Evolutionary conservation across 176 grass and related monocot genomes (phyloP), one percentile per base, ranked within the genome.

Genomic region (Avena insularis): DNA sequence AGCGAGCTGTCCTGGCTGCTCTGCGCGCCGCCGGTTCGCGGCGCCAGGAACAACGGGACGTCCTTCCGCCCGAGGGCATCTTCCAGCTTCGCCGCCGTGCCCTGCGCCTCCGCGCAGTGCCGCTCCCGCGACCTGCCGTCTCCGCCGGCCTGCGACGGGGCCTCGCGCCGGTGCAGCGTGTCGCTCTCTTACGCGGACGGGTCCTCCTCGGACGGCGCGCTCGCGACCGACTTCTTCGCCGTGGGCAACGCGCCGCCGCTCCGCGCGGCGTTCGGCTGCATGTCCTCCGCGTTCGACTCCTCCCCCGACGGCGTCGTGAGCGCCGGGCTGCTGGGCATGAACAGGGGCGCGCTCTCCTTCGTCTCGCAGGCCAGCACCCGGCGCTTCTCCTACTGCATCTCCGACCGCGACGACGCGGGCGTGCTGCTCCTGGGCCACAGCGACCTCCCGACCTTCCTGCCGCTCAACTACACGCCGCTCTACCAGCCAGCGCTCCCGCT

Each of bases 341-440:
- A 98, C 87, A 65, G 90, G 15, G 96, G 96, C 4, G 48, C 88
- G 8, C 96, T 98, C 57, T 98, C 96, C 15, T 98, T 98, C 82
- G 90, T 98, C 20, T 88, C 93, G 17, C 96, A 98, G 84, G 88
- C 90, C 11, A 84, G 57, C 47, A 96, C 93, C 4, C 93, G 92
- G 1, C 90, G 93, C 55, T 98, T 98, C 96, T 96, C 96, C 1
- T 98, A 98, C 82, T 98, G 96, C 90, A 98, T 98, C 84, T 98
- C 96, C 72, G 93, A 98, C 82, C 93, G 87, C 8, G 92, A 98
- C 86, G 85, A 93, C 79, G 87, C 96, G 14, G 93, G 96, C 40
- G 86, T 98, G 49, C 80, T 98, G 71, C 92, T 96, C 50, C 92
- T 98, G 27, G 96, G 96, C 67, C 92, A 91, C 92, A 93, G 92